Base-by-base conservation (phyloP, 2,329 filamentous ascomycete species). In the Daldinia sp. region DNA sequence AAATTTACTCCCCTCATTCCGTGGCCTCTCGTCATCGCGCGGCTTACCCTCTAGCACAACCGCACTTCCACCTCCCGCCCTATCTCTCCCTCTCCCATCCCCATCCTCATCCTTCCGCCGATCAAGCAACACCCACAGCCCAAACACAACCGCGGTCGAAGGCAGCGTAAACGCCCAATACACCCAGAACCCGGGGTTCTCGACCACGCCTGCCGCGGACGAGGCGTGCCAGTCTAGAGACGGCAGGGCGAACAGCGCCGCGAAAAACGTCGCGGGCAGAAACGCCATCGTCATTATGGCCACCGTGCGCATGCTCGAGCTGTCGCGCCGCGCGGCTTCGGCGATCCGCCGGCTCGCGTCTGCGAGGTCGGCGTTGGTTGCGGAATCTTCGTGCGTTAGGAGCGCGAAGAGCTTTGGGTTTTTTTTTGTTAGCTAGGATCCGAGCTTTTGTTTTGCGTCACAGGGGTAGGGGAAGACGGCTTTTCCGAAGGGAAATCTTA, bases 161-260 rank as follows among this genome's bases (percentile, higher is more conserved):
- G 81, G 80, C 30, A 85, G 72, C 0, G 82, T 82, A 35, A 84
- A 79, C 0, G 80, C 83, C 81, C 81, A 84, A 66, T 82, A 83
- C 5, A 82, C 78, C 64, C 67, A 68, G 43, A 67, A 66, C 7
- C 58, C 59, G n/a, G 41, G 34, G 3, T 30, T 29, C 23, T 37
- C 52, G 11, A 68, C 41, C 30, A 65, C 55, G 25, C 21, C 23
- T 4, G 25, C n/a, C 7, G 15, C n/a, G 34, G 50, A 39, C 3
- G 9, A 21, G 48, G 11, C 8, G 30, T 17, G 55, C 64, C 64
- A 70, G 48, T 69, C 64, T 6, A 72, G 57, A 10, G 68, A 68
- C 4, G 69, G 68, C 34, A 72, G 58, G 6, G 67, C 63, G 55
- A 72, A 67, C 1, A 72, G 58, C 25, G 67, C 69, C 7, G 70